Conservation (phyloP, 306 rosid species). For the Cicer arietinum region DNA sequence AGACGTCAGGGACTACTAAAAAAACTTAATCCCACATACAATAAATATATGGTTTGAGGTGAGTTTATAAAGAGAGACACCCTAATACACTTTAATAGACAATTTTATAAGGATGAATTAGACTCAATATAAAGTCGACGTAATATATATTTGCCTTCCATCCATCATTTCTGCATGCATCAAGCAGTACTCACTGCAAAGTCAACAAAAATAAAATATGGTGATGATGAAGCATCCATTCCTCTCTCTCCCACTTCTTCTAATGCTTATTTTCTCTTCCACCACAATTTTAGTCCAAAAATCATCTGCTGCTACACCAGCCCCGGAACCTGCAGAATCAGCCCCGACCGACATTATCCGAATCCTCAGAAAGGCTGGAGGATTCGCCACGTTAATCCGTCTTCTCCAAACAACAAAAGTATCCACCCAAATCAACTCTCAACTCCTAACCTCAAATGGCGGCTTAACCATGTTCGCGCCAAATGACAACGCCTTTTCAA, state of each 20-base stretch:
- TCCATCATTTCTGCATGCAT: constrained; percentile 31
- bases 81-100: too few species aligned
- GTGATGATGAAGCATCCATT: constrained; percentile 42
- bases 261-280: constrained; percentile 22
- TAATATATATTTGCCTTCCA: constrained; percentile 30
- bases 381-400: constrained; percentile 64
- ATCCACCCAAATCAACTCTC: constrained; percentile 61
- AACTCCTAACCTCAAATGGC: constrained; percentile 58
- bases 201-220: not conserved
- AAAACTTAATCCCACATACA: too few species aligned
- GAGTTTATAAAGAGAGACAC: too few species aligned
- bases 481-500: constrained; percentile 61
- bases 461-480: constrained; percentile 70
- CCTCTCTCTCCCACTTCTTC: constrained; percentile 42
- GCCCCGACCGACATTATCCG: constrained; percentile 64
- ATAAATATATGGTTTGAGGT: too few species aligned
- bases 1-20: too few species aligned
- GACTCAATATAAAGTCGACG: too few species aligned
- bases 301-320: constrained; percentile 46
- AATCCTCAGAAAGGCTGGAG: constrained; percentile 68
- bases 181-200: constrained; percentile 34
- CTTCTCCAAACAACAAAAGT: constrained; percentile 69
- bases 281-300: constrained; percentile 43
- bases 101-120: too few species aligned
- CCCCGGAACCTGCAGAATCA: constrained; percentile 52